These are phyloP conservation scores for Pneumocystis carinii DNA, from an alignment of 1,139 yeast genomes.

Conservation along the genomic window DNA sequence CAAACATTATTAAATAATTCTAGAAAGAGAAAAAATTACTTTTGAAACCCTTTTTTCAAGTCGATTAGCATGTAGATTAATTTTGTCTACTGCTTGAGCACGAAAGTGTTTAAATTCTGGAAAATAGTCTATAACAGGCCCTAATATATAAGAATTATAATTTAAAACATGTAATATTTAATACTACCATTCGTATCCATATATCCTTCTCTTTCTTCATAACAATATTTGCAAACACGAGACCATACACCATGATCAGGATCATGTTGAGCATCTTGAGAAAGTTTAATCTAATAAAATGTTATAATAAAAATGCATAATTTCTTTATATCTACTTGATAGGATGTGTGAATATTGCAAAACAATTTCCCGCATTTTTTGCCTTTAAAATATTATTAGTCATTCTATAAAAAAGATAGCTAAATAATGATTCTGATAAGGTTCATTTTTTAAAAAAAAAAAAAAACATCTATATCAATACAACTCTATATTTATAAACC, in stretches of 20 bases:
- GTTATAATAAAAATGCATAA: neutral
- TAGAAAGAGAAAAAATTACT: slow-evolving; percentile 24
- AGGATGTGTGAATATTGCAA: slow-evolving; percentile 51
- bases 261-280: slow-evolving; percentile 33
- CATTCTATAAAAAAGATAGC: slow-evolving; percentile 3
- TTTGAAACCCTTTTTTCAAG: slow-evolving; percentile 51
- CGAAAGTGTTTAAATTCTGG: slow-evolving; percentile 5
- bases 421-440: no score
- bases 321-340: slow-evolving; percentile 18
- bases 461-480: no score
- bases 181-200: slow-evolving; percentile 27
- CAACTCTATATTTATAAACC: no score
- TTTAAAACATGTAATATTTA: slow-evolving; percentile 32
- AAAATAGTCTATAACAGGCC: neutral
- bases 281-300: slow-evolving; percentile 26
- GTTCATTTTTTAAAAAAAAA: no score
- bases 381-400: slow-evolving; percentile 25
- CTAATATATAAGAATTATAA: neutral
- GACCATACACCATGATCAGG: slow-evolving; percentile 47
- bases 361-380: slow-evolving; percentile 52
- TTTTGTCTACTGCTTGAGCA: slow-evolving; percentile 12
- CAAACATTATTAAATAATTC: neutral
- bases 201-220: slow-evolving; percentile 40
- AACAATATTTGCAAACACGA: slow-evolving; percentile 55
- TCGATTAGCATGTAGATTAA: slow-evolving; percentile 23